phyloP scores from a whole-genome alignment of 805 yeast genomes.

The Hanseniaspora occidentalis region DNA sequence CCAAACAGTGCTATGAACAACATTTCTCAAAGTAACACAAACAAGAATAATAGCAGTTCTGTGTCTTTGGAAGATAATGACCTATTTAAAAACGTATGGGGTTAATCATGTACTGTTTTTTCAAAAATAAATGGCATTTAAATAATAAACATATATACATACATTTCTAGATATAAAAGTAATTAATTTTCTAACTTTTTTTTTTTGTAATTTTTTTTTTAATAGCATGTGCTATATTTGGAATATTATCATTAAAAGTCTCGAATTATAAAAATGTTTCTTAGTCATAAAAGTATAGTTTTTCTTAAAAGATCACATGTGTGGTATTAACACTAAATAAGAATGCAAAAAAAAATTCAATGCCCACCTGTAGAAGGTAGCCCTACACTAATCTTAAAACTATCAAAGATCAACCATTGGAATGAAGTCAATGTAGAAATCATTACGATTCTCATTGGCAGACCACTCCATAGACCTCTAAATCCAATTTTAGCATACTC shows the following conservation, averaged over 20 bases:
- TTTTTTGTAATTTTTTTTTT: not conserved
- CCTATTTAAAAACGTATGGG: constrained; percentile 60
- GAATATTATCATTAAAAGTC: constrained; percentile 4
- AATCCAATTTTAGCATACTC: constrained; percentile 82
- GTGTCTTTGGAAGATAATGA: constrained; percentile 40
- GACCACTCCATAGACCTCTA: constrained; percentile 87
- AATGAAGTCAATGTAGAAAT: constrained; percentile 93
- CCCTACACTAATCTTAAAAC: constrained; percentile 89
- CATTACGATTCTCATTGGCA: constrained; percentile 90
- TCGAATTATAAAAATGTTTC: not conserved
- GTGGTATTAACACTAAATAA: not conserved
- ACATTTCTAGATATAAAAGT: not conserved
- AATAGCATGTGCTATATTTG: constrained; percentile 2
- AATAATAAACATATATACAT: no score
- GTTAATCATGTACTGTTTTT: constrained; percentile 21
- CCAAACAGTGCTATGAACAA: not conserved
- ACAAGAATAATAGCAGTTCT: constrained; percentile 6
- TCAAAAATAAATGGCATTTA: no score
- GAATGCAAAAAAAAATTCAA: not conserved
- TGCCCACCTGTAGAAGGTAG: constrained; percentile 81
- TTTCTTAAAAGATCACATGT: not conserved
- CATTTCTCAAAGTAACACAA: constrained; percentile 5
- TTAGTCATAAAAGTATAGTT: not conserved
- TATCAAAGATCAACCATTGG: constrained; percentile 95
- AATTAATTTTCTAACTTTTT: not conserved